Conservation (phyloP, 176 grass and related monocot species). For the Paspalum notatum region DNA sequence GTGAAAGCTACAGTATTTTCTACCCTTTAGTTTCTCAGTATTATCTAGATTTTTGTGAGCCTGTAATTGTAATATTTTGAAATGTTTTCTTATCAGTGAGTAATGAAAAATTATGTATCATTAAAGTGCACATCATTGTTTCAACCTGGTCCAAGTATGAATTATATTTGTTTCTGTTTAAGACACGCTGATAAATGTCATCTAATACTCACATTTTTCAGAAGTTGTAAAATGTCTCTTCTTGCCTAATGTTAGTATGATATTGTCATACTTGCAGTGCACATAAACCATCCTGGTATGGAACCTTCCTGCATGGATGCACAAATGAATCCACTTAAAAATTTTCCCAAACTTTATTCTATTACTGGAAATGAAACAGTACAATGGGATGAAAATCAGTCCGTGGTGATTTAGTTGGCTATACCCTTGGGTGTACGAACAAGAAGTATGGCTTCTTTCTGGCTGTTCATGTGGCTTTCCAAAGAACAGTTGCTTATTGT, state of each 20-base stretch:
- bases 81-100: neutral
- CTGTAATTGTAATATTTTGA: neutral
- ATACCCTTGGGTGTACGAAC: slow-evolving; percentile 50
- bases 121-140: neutral
- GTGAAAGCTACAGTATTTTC: neutral
- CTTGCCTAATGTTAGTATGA: slow-evolving; percentile 59
- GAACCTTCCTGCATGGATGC: slow-evolving; percentile 48
- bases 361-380: slow-evolving; percentile 19
- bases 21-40: neutral
- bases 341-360: neutral
- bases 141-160: neutral
- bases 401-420: neutral
- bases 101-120: neutral
- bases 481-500: slow-evolving; percentile 33
- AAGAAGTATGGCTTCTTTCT: slow-evolving; percentile 41
- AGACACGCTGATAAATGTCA: slow-evolving; percentile 8
- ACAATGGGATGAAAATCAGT: neutral
- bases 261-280: slow-evolving; percentile 41
- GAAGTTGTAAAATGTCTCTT: slow-evolving; percentile 43
- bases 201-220: slow-evolving; percentile 53
- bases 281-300: slow-evolving; percentile 54
- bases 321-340: slow-evolving; percentile 6
- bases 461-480: slow-evolving; percentile 37
- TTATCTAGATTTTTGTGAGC: neutral
- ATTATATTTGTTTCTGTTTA: neutral